Conservation (phyloP, 805 yeast species). For the Nakazawaea ishiwadae region DNA sequence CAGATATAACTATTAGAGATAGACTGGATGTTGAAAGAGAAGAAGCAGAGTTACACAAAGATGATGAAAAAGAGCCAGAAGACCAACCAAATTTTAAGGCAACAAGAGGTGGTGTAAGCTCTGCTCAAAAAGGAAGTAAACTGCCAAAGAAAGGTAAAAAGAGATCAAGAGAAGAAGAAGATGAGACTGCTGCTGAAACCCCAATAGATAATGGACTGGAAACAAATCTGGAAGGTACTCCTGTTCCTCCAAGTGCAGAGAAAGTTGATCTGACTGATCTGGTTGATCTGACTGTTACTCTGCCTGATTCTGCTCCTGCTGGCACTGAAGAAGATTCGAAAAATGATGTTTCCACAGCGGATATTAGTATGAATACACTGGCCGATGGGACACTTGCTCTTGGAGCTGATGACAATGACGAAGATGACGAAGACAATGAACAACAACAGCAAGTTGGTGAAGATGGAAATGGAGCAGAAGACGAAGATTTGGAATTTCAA, state of each 20-base stretch:
- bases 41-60: constrained; percentile 38
- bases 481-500: constrained; percentile 71
- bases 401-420: constrained; percentile 40
- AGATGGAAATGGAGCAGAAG: constrained; percentile 44
- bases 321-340: background rate
- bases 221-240: background rate
- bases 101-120: constrained; percentile 27
- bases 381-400: constrained; percentile 3
- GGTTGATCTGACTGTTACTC: too few species aligned
- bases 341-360: constrained; percentile 9
- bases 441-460: constrained; percentile 17
- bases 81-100: constrained; percentile 21
- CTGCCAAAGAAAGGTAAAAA: constrained; percentile 34
- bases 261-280: too few species aligned
- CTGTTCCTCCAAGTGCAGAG: background rate
- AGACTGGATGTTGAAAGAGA: constrained; percentile 69
- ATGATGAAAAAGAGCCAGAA: constrained; percentile 28
- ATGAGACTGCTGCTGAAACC: constrained; percentile 9
- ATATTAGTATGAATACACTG: constrained; percentile 13
- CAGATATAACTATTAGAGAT: constrained; percentile 77
- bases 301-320: background rate
- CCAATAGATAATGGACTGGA: background rate
- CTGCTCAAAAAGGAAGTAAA: constrained; percentile 22
- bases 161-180: constrained; percentile 25
- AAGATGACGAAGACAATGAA: constrained; percentile 35